Conservation (phyloP, 306 rosid genomes). For the Styphnolobium japonicum region DNA sequence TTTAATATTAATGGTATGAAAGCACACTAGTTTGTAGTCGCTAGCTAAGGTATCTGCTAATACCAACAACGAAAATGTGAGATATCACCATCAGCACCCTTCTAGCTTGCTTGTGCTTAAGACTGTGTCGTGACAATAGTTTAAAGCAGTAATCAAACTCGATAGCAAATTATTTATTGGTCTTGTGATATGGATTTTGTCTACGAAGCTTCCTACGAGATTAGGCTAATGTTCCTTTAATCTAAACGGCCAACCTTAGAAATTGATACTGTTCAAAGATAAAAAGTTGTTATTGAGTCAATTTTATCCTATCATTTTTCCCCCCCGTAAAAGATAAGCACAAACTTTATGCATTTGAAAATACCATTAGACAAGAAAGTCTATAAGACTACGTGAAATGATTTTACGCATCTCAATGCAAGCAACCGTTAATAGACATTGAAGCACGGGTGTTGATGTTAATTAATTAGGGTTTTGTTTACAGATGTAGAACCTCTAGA, state of each 20-base stretch:
- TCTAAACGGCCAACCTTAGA: neutral
- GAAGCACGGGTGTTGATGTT: neutral
- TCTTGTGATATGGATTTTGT: neutral
- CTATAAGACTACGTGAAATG: too few species aligned
- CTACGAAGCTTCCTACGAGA: conserved; percentile 38
- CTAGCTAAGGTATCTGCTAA: neutral
- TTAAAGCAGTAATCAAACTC: conserved; percentile 23
- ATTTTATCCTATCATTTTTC: neutral
- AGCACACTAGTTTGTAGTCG: neutral
- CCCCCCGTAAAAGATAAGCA: too few species aligned
- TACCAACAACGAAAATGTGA: conserved; percentile 13
- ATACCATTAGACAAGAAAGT: too few species aligned
- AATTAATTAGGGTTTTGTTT: neutral
- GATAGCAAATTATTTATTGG: conserved; percentile 2
- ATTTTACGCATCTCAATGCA: too few species aligned
- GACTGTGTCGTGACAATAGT: conserved; percentile 13
- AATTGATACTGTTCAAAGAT: neutral
- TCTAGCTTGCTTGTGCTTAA: neutral
- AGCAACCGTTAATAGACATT: neutral
- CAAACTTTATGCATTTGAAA: too few species aligned
- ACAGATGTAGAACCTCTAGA: neutral
- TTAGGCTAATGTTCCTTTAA: conserved; percentile 8
- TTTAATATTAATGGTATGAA: neutral
- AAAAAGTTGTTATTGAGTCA: neutral
- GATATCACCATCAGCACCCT: conserved; percentile 19